phyloP scores from a whole-genome alignment of 306 rosid genomes.

The Gastrolobium villosum region DNA sequence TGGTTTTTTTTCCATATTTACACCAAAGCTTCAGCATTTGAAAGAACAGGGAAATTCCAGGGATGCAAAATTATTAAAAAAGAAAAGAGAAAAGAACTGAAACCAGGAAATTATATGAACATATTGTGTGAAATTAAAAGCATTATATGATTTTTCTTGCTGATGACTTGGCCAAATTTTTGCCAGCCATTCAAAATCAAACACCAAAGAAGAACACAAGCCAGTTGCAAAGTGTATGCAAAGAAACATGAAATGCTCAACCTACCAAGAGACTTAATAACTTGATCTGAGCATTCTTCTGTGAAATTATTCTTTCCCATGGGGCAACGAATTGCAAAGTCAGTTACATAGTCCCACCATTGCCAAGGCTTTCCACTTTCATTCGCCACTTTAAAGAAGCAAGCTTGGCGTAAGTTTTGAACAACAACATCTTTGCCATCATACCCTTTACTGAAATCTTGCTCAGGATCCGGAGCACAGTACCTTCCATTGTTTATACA shows the following conservation, averaged over 20 bases:
- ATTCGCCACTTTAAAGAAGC: conserved; percentile 89
- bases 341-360: conserved; percentile 98
- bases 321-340: conserved; percentile 94
- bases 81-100: background rate
- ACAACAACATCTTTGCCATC: conserved; percentile 95
- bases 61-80: background rate
- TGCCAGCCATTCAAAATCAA: conserved; percentile 23
- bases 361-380: conserved; percentile 97
- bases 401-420: conserved; percentile 94
- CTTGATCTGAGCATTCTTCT: conserved; percentile 85
- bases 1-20: background rate
- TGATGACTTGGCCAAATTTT: background rate
- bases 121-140: conserved; percentile 6
- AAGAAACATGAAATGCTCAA: conserved; percentile 42
- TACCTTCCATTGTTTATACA: conserved; percentile 92
- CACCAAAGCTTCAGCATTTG: no score
- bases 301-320: conserved; percentile 79
- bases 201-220: conserved; percentile 31
- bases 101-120: conserved; percentile 11
- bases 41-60: background rate
- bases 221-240: conserved; percentile 19
- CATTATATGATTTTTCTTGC: conserved; percentile 5
- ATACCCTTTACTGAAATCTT: conserved; percentile 90
- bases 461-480: conserved; percentile 99
- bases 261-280: conserved; percentile 88